Conservation (phyloP, 1,284 basidiomycete genomes). For the Bondarzewia mesenterica region DNA sequence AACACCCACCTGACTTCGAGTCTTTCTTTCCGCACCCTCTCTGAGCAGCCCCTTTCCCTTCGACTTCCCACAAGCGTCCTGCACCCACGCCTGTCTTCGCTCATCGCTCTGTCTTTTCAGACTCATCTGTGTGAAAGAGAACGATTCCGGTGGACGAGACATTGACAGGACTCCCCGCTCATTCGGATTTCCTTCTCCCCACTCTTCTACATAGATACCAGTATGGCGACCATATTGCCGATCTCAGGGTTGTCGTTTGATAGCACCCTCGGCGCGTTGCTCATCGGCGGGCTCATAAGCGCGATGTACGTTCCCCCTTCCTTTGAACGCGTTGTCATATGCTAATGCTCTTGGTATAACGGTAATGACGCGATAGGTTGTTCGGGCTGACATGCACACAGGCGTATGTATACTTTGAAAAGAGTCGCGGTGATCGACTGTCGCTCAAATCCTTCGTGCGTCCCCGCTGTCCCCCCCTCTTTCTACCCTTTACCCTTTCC, state of each 20-base stretch:
- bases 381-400: constrained; percentile 53
- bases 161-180: no score
- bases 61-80: no score
- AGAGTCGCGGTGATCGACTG: constrained; percentile 29
- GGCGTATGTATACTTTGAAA: constrained; percentile 41
- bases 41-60: no score
- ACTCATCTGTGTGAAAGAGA: no score
- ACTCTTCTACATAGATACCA: not conserved
- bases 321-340: not conserved
- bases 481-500: not conserved
- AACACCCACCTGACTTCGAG: no score
- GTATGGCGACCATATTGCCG: not conserved
- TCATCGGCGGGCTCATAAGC: constrained; percentile 18
- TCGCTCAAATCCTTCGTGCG: constrained; percentile 33
- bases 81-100: no score
- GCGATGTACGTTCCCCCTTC: constrained; percentile 14
- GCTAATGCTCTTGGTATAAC: not conserved
- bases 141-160: no score
- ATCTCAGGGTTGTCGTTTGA: constrained; percentile 7
- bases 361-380: constrained; percentile 29
- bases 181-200: no score
- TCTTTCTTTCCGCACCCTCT: no score
- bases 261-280: constrained; percentile 13
- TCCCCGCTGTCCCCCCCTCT: constrained; percentile 1
- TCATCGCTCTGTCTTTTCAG: no score